Conservation (phyloP, 306 rosid species). For the Cicer arietinum region DNA sequence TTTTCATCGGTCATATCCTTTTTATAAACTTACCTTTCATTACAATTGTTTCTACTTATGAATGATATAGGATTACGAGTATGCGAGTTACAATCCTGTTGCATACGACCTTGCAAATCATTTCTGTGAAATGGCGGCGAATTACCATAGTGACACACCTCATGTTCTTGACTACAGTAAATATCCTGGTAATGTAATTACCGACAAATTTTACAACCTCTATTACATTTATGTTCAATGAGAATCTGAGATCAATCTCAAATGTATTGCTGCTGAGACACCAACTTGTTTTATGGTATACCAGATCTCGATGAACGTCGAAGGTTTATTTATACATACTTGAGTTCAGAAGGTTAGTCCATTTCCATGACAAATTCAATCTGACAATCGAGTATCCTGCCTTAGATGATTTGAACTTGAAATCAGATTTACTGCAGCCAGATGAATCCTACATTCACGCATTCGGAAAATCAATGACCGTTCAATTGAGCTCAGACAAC, state of each 20-base stretch:
- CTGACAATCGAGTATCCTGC: background rate
- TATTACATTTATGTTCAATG: conserved; percentile 37
- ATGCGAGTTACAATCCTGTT: conserved; percentile 81
- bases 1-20: background rate
- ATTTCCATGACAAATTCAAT: background rate
- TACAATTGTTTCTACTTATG: background rate
- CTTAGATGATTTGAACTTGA: too few species aligned
- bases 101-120: conserved; percentile 93
- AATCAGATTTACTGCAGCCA: too few species aligned
- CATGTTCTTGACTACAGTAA: conserved; percentile 79
- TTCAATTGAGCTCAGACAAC: too few species aligned
- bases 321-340: conserved; percentile 61
- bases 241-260: conserved; percentile 22
- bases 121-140: conserved; percentile 92
- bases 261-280: conserved; percentile 31
- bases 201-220: conserved; percentile 44
- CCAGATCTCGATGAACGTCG: conserved; percentile 77
- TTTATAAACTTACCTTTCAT: background rate
- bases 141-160: conserved; percentile 87
- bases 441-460: too few species aligned
- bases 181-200: conserved; percentile 70
- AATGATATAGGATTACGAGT: conserved; percentile 79
- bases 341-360: conserved; percentile 73
- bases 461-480: too few species aligned
- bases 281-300: conserved; percentile 36